Evolutionary conservation across 1,284 basidiomycete species (phyloP), one percentile per base, ranked within the genome.

Genomic region (Heterobasidion parviporum): DNA sequence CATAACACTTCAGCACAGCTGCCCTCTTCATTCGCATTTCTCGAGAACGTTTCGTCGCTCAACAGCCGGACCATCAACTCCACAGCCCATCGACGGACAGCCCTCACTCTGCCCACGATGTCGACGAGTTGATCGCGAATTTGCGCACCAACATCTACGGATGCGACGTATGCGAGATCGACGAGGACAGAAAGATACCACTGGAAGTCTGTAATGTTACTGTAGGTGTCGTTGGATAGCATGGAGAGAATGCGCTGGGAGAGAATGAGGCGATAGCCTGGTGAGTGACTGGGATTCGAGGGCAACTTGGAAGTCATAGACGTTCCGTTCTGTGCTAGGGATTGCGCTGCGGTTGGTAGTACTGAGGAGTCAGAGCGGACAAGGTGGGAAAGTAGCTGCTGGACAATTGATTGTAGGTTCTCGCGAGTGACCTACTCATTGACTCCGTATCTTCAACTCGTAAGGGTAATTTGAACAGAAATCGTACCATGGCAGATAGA

Each of bases 151-250:
- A 96, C 76, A 63, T 88, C 75, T 49, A 86, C 91, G 46, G 83
- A 82, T 48, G 89, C 88, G 48, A 98, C 80, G 66, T 94, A 92
- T 0, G 91, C 84, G 2, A 99, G 79, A 63, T 97, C 92, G 49
- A 97, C 80, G 26, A 98, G 82, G 3, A 95, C 92, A 8, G 94
- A 96, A 32, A 98, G 76, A 67, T 94, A 97, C 97, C 97, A 99
- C 64, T 95, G 89, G 66, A 98, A 98, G 71, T 98, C 94, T 43
- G 80, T 79, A 41, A 99, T 80, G 65, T 95, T 89, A 54, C 86
- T 84, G 65, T 97, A 99, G 7, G 88, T 87, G 56, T 89, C 85
- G 58, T 82, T 79, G 6, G 89, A 86, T 59, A 93, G 89, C 62
- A 97, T 87, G 20, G 78, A 72, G n/a, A 98, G 77, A 57, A 98